A percentile compares a stretch with the other conserved stretches of the same genome.
phyloP scores from a whole-genome alignment of 148 eudicot genomes.

The Fagopyrum esculentum region DNA sequence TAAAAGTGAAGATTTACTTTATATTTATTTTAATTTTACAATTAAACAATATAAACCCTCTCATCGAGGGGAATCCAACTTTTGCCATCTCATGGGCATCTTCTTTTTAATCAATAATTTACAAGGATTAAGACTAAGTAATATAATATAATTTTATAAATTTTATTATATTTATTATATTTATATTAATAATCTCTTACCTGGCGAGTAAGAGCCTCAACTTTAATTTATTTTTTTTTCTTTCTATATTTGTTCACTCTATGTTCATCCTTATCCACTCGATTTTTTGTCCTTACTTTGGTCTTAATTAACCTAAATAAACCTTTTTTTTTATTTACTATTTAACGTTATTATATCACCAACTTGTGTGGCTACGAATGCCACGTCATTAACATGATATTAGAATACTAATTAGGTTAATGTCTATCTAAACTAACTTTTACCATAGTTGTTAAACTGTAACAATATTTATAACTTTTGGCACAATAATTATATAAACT shows the following conservation, averaged over 20 bases:
- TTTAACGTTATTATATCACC: too few species aligned
- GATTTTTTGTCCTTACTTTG: too few species aligned
- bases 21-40: neutral
- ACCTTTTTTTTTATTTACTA: too few species aligned
- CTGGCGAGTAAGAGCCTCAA: neutral
- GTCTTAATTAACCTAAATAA: too few species aligned
- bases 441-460: too few species aligned
- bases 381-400: too few species aligned
- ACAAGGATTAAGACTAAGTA: neutral
- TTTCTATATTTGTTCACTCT: neutral
- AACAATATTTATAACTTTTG: too few species aligned
- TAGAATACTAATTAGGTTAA: too few species aligned
- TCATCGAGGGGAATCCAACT: neutral
- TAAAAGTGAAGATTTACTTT: neutral
- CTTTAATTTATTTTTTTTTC: too few species aligned
- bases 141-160: neutral
- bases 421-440: too few species aligned
- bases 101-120: neutral
- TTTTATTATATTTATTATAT: neutral
- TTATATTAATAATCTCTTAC: neutral
- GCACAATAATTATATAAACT: too few species aligned
- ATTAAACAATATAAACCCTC: neutral
- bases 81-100: constrained; percentile 9
- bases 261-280: constrained; percentile 8
- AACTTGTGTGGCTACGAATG: too few species aligned